phyloP scores from a whole-genome alignment of 257 asterid genomes.

The Prunella vulgaris region DNA sequence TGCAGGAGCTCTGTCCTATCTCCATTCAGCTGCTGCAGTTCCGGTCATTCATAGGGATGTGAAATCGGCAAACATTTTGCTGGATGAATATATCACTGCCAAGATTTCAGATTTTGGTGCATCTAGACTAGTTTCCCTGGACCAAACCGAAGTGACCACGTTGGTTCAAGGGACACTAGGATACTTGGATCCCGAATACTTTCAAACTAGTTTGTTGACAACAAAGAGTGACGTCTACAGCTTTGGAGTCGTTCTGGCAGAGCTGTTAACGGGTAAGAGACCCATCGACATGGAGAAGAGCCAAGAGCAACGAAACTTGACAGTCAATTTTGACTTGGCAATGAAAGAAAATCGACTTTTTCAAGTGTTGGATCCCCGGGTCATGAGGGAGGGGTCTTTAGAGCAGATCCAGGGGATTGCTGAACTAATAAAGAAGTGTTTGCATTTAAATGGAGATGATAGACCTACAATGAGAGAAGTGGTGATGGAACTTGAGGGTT shows the following conservation, averaged over 20 bases:
- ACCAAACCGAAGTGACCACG: slow-evolving; percentile 63
- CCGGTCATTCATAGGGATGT: slow-evolving; percentile 80
- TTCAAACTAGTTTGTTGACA: slow-evolving; percentile 54
- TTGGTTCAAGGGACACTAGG: slow-evolving; percentile 81
- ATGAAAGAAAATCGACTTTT: slow-evolving; percentile 46
- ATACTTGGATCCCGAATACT: slow-evolving; percentile 74
- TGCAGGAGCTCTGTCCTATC: slow-evolving; percentile 62
- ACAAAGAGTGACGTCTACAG: slow-evolving; percentile 81
- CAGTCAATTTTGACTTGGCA: slow-evolving; percentile 35
- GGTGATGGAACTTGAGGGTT: slow-evolving; percentile 58
- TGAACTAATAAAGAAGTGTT: slow-evolving; percentile 46
- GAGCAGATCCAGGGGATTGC: slow-evolving; percentile 55
- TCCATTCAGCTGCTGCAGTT: slow-evolving; percentile 57
- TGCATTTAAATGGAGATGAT: slow-evolving; percentile 41
- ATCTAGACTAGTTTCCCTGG: slow-evolving; percentile 53
- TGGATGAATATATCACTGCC: slow-evolving; percentile 52
- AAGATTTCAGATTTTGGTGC: slow-evolving; percentile 85
- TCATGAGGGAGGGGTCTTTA: slow-evolving; percentile 48
- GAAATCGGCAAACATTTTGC: slow-evolving; percentile 64
- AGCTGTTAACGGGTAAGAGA: slow-evolving; percentile 56
- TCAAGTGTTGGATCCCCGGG: slow-evolving; percentile 50
- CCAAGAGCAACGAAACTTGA: slow-evolving; percentile 43
- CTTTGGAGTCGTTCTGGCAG: slow-evolving; percentile 68
- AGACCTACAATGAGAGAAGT: slow-evolving; percentile 83
- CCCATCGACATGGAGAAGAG: slow-evolving; percentile 47